These are phyloP conservation scores for Boletellus sp. DNA, from an alignment of 768 basidiomycete genomes.

Conservation along the genomic window DNA sequence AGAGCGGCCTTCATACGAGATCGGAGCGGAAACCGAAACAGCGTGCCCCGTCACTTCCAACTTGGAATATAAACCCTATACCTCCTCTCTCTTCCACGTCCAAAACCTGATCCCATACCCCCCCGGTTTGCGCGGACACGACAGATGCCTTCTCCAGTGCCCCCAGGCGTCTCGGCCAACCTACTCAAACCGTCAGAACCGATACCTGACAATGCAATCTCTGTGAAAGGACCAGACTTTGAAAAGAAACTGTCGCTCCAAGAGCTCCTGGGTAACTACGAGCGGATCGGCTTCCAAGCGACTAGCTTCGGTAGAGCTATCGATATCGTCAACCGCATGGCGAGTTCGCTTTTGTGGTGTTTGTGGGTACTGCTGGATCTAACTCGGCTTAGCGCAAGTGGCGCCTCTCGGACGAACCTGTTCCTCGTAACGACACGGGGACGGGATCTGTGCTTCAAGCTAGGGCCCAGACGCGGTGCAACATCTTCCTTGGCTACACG, in stretches of 20 bases:
- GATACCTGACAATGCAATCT: constrained; percentile 56
- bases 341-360: constrained; percentile 27
- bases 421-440: constrained; percentile 65
- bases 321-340: constrained; percentile 92
- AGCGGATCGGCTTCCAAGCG: constrained; percentile 98
- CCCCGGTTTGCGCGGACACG: too few species aligned
- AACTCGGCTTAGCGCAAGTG: constrained; percentile 62
- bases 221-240: constrained; percentile 87
- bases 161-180: constrained; percentile 64
- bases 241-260: constrained; percentile 63
- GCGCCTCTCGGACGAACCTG: constrained; percentile 84
- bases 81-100: too few species aligned
- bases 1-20: too few species aligned
- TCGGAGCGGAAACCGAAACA: too few species aligned
- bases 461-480: constrained; percentile 71
- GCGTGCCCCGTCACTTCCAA: too few species aligned
- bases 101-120: too few species aligned
- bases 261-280: constrained; percentile 72
- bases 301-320: constrained; percentile 87
- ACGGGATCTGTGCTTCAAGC: constrained; percentile 58
- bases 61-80: too few species aligned
- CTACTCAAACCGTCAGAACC: constrained; percentile 75
- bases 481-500: constrained; percentile 95
- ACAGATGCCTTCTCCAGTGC: constrained; percentile 36
- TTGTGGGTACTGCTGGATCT: neutral